A percentile compares a stretch with the other conserved stretches of the same genome.
Evolutionary conservation across 2,329 filamentous ascomycete genomes (phyloP).

Genomic region (Apiospora saccharicola): DNA sequence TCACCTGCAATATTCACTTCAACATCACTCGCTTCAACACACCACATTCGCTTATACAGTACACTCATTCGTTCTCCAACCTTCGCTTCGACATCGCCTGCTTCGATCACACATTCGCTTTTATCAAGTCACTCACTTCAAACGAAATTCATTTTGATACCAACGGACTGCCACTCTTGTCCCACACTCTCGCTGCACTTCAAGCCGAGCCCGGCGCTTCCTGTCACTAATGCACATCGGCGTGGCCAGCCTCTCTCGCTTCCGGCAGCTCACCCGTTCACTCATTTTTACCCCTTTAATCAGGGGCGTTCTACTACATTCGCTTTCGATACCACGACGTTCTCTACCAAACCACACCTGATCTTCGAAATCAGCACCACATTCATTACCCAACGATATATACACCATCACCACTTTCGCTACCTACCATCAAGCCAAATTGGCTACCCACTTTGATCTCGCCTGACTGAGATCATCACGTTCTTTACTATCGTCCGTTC

Average conservation of each 20-base stretch:
- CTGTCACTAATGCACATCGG: neutral
- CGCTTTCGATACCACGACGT: neutral
- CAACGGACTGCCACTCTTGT: neutral
- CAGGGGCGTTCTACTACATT: neutral
- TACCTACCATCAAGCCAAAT: neutral
- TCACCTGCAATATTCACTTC: neutral
- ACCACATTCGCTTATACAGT: neutral
- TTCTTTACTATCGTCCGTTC: constrained; percentile 1
- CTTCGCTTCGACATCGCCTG: neutral
- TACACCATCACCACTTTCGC: neutral
- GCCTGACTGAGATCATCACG: neutral
- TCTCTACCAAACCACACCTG: neutral
- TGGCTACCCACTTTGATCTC: neutral
- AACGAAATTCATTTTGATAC: neutral
- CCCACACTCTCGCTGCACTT: neutral
- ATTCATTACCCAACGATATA: neutral
- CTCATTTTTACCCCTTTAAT: neutral
- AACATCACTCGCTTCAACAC: neutral
- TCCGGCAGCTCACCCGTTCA: neutral
- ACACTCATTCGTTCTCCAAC: too few relatives aligned
- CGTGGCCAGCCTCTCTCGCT: neutral
- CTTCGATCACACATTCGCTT: neutral
- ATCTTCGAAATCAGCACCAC: neutral
- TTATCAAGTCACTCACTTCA: neutral
- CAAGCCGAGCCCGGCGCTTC: neutral